Conservation (phyloP, 306 rosid genomes). For the Cucurbita moschata region DNA sequence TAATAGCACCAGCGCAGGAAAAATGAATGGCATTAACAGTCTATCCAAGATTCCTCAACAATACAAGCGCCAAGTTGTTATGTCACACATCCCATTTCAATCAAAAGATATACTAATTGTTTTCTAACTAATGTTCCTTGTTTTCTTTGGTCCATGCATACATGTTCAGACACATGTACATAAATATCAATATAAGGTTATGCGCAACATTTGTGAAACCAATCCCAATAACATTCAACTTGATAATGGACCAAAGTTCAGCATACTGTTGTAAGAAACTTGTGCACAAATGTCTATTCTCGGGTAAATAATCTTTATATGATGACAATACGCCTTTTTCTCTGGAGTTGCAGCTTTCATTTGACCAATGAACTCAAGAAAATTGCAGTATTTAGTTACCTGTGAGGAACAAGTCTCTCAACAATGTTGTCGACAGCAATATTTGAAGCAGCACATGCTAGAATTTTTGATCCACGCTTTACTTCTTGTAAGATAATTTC, state of each 20-base stretch:
- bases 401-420: slow-evolving; percentile 76
- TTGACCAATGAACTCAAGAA: neutral
- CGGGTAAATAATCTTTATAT: neutral
- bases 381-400: slow-evolving; percentile 25
- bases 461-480: slow-evolving; percentile 88
- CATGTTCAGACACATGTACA: neutral
- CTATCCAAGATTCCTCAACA: neutral
- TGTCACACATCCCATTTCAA: neutral
- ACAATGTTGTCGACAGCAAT: slow-evolving; percentile 99
- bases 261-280: neutral
- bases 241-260: neutral
- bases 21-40: neutral
- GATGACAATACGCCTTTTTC: neutral
- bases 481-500: slow-evolving; percentile 95
- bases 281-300: neutral
- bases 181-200: neutral
- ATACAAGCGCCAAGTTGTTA: neutral
- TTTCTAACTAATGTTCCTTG: neutral
- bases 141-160: neutral
- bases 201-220: neutral
- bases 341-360: neutral
- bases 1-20: neutral
- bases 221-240: neutral
- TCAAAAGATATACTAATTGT: neutral
- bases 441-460: slow-evolving; percentile 95